Base-by-base conservation (phyloP, 2,329 filamentous ascomycete genomes). In the Escovopsis weberi region DNA sequence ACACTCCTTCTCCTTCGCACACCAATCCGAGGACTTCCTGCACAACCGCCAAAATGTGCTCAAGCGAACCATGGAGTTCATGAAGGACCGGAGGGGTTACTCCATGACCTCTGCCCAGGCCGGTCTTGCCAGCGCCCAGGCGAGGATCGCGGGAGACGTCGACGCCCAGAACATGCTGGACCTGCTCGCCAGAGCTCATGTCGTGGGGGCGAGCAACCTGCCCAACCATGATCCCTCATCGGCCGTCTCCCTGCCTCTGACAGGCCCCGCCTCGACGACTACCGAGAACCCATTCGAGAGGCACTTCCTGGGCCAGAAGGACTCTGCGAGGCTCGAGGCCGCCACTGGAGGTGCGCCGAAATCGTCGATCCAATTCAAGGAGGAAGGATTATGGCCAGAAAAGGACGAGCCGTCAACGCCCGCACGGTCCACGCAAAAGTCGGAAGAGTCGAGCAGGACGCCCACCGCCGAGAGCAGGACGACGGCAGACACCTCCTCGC, bases 1-100 rank as follows among this genome's bases (percentile, higher is more conserved):
- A 38, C 91, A 98, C 62, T 98, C 91, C 2, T 98, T 98, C 65
- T 96, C 89, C 11, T 98, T 98, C 61, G 86, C 91, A 35, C 85
- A 94, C 52, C 88, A 94, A 62, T 89, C 88, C 3, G 88, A 94
- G 56, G 89, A 96, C 48, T 79, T 86, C 48, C 72, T 96, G 43
- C 85, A 94, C 59, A 94, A 78, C 59, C 82, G 91, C 43, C 88
- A 96, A 59, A 94, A 86, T 67, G 82, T 94, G 32, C 61, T 98
- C 55, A 94, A 94, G 64, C 76, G 89, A 45, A 94, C 88, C 8
- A 81, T 95, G 56, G 91, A 96, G 60, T 95, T 96, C 57, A 93
- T 98, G 83, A 83, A 85, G 56, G 87, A 95, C 58, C 84, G 85
- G 49, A 75, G 93, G 62, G 84, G 84, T 49, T 89, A 86, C 81